phyloP scores from a whole-genome alignment of 768 basidiomycete genomes.

The Trametes cingulata region DNA sequence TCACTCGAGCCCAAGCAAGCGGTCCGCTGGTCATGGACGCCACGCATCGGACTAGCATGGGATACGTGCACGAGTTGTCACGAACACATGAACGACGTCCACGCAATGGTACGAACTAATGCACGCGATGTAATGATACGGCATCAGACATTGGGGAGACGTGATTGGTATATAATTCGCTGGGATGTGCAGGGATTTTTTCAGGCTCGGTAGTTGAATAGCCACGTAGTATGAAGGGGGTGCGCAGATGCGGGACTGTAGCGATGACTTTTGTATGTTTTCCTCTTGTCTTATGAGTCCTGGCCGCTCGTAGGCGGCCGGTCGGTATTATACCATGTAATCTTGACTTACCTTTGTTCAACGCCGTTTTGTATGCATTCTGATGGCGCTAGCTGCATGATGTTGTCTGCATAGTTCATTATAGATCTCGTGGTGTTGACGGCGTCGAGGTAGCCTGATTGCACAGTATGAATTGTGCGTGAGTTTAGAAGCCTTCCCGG shows the following conservation, averaged over 20 bases:
- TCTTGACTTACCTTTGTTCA: not conserved
- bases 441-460: too few species aligned
- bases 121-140: not conserved
- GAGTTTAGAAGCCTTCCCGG: too few species aligned
- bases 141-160: not conserved
- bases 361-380: not conserved
- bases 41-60: constrained; percentile 5
- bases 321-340: constrained; percentile 11
- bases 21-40: constrained; percentile 7
- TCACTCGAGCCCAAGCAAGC: constrained; percentile 19
- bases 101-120: not conserved
- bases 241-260: not conserved
- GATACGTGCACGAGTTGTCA: not conserved
- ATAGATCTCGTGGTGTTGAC: too few species aligned
- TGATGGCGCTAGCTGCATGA: too few species aligned
- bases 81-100: not conserved
- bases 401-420: too few species aligned
- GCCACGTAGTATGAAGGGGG: not conserved
- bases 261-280: not conserved
- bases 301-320: not conserved
- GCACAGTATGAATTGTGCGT: too few species aligned
- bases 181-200: not conserved
- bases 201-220: too few species aligned
- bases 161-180: too few species aligned
- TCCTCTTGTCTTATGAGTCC: not conserved